Base-by-base conservation (phyloP, 805 yeast genomes). In the Teunomyces tritomae region DNA sequence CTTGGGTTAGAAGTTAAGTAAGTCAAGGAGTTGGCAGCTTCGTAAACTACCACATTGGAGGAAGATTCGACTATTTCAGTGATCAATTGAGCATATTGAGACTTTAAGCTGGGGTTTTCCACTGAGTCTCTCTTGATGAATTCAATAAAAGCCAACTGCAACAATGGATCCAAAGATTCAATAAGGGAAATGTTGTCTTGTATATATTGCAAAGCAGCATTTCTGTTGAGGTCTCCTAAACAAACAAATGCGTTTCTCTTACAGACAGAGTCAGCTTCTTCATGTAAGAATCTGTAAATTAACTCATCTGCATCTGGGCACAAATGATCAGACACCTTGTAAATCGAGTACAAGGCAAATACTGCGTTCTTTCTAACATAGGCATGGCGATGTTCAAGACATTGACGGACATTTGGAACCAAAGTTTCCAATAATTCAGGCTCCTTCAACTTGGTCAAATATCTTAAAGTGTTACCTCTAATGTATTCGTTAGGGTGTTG, bases 401-500 rank as follows among this genome's bases (percentile, higher is more conserved):
- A 90, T 49, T 83, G 82, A 60, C 97, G 82, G 39, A 90, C 91
- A 36, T 94, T 84, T 28, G 98, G 97, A 36, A 94, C 94, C 68
- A 94, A 79, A 45, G 97, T 96, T 70, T 95, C 99, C 63, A 94
- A 78, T 54, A 94, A 79, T 67, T 94, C 99, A 2, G 95, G 86
- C 71, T 94, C 98, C 63, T 84, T 86, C 64, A 94, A 77, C 65
- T 94, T 95, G 50, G 92, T 82, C 62, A 95, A 78, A 68, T 90
- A 92, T 61, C 98, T 83, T 68, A 94, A 77, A 8, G 98, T 92
- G 61, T 89, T 89, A 57, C 99, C 99, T 61, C 98, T 83, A 55
- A 94, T 86, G 65, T 85, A 94, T 70, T 94, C 99, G 74, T 94
- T 94, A 44, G 99, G 97, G 71, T 95, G 99, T 71, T 91, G 97